phyloP scores from a whole-genome alignment of 1,284 basidiomycete genomes.

The Ganoderma boninense region DNA sequence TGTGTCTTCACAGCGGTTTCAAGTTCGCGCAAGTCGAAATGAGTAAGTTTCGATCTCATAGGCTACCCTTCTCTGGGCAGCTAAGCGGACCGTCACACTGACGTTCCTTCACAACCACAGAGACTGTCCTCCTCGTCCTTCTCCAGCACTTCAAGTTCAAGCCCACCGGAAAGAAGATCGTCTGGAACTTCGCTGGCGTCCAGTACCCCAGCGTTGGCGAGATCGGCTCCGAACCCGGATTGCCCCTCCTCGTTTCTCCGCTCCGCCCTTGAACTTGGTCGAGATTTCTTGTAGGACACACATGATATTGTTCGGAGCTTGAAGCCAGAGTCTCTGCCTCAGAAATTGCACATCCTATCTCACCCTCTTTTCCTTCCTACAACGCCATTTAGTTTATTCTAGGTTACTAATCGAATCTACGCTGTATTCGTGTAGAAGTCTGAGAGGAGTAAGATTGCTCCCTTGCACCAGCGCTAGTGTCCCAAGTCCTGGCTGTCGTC shows the following conservation, averaged over 20 bases:
- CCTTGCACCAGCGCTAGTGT: no score
- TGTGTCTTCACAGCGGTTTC: slow-evolving; percentile 20
- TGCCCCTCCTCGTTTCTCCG: slow-evolving; percentile 26
- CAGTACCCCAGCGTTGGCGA: slow-evolving; percentile 29
- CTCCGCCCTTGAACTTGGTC: slow-evolving; percentile 8
- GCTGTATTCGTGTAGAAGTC: no score
- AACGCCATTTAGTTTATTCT: no score
- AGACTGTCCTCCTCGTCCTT: slow-evolving; percentile 30
- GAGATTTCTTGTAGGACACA: no score
- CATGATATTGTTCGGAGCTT: no score
- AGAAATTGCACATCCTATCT: no score
- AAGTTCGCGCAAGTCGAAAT: slow-evolving; percentile 28
- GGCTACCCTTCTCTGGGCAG: not conserved
- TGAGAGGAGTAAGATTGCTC: no score
- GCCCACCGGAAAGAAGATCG: slow-evolving; percentile 24
- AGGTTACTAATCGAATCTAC: no score
- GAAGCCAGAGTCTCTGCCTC: no score
- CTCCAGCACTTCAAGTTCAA: slow-evolving; percentile 32
- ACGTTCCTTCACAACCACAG: slow-evolving; percentile 12
- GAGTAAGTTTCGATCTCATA: slow-evolving; percentile 18
- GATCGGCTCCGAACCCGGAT: slow-evolving; percentile 14
- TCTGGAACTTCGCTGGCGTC: slow-evolving; percentile 32
- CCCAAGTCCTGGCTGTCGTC: no score
- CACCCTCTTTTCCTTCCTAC: no score
- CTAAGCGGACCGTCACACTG: not conserved